Base-by-base conservation (phyloP, 257 asterid species). In the Forsythia suspensa region DNA sequence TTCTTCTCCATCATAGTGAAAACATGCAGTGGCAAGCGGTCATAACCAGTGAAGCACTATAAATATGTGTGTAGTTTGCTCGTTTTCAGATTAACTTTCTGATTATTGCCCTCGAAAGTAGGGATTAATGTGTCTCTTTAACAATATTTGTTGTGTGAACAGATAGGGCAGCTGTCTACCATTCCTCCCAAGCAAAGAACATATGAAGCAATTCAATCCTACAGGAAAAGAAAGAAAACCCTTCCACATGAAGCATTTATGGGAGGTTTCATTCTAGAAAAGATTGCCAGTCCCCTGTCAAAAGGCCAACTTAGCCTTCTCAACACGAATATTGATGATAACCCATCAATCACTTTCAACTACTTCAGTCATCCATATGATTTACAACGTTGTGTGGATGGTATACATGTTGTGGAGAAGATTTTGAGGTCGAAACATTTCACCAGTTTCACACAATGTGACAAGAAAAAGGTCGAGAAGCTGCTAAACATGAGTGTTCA, bases 341-440 rank as follows among this genome's bases (percentile, higher is more conserved):
- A 76, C 82, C 93, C 91, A 4, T 61, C 51, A 0, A 66, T 89
- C 75, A 86, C 88, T 8, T 89, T 89, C 87, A 89, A 89, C 85
- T 89, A 89, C 89, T 89, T 89, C 83, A 85, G 82, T 79, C 87
- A 87, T 51, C 91, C 93, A 12, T 18, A 37, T 0, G 93, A 89
- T 12, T 61, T 89, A 34, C 87, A 82, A 55, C 77, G 82, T 0
- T 89, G 93, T 7, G 88, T 89, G 29, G 84, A 81, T n/a, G 91
- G 93, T 6, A 82, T 86, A 4, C 85, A 86, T 2, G 59, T 77
- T 2, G 44, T 86, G 0, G 87, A 86, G 68, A 80, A 75, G 73
- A 80, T 84, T 12, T 39, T 86, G 4, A 70, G 48, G 76, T 80
- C 86, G 1, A 77, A 63, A 20, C 69, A 55, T 6, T 84, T 84